Evolutionary conservation across 2,329 filamentous ascomycete species (phyloP).

Genomic region (Paraconiothyrium sp.): DNA sequence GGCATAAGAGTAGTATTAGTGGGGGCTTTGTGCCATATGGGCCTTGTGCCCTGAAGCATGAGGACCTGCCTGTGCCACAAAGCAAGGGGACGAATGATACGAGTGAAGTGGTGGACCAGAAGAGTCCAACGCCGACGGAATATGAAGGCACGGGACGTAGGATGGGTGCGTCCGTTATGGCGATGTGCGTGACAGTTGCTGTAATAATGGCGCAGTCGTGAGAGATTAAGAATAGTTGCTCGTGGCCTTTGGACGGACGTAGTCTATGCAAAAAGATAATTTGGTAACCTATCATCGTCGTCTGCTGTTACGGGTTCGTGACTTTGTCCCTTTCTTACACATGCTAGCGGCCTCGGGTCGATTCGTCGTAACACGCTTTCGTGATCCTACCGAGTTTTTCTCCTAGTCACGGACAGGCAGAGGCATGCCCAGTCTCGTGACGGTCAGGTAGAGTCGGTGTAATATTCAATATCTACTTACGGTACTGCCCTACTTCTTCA

Average conservation of each 20-base stretch:
- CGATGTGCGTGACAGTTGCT: conserved; percentile 15
- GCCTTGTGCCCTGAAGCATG: conserved; percentile 25
- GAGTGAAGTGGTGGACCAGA: conserved; percentile 11
- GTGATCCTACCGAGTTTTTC: no score
- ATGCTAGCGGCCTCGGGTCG: neutral
- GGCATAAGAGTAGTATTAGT: conserved; percentile 34
- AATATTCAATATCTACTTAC: no score
- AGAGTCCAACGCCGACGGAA: neutral
- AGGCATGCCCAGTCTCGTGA: no score
- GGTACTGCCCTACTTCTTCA: no score
- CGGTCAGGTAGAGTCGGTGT: no score
- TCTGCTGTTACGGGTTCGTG: no score
- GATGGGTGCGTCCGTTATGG: conserved; percentile 11
- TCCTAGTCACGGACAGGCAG: no score
- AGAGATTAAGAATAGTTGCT: neutral
- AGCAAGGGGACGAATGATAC: neutral
- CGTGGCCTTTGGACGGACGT: neutral
- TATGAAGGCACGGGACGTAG: conserved; percentile 11
- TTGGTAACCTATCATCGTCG: conserved; percentile 1
- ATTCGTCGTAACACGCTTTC: no score
- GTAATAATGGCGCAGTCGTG: conserved; percentile 18
- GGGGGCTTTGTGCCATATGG: conserved; percentile 40
- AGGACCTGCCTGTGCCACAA: conserved; percentile 26
- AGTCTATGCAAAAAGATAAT: neutral
- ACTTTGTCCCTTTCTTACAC: no score